Base-by-base conservation (phyloP, 768 basidiomycete genomes). In the Leucosporidium yakuticum region DNA sequence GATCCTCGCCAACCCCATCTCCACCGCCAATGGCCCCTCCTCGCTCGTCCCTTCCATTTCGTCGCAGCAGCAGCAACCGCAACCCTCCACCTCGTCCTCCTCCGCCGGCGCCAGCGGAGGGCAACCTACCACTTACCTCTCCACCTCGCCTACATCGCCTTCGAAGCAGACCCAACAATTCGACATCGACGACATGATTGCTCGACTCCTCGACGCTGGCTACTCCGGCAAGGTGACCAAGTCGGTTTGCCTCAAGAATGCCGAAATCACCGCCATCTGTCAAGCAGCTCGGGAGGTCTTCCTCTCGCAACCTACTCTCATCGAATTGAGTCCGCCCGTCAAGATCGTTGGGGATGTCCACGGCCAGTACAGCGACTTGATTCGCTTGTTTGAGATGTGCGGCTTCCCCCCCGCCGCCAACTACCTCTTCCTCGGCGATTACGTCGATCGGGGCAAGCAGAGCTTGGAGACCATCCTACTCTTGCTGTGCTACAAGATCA, bases 311-410 rank as follows among this genome's bases (percentile, higher is more conserved):
- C 96, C 96, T 14, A 97, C 95, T 5, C 86, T 99, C 73, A 88
- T 99, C 77, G 96, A 99, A 79, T 84, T 99, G 60, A 91, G 89
- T 8, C 96, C 96, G 14, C 95, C 96, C 32, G 96, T 99, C 74
- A 99, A 98, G 84, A 97, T 99, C 71, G 96, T 98, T 23, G 96
- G 96, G 32, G 96, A 99, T 80, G 94, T 98, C 9, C 96, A 99
- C 77, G 96, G 96, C 11, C 96, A 99, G 81, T 99, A 97, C 80
- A 91, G 90, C 60, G 96, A 99, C 83, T 87, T 99, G 75, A 98
- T 98, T 75, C 88, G 96, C 62, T 81, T 99, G 56, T 99, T 99
- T 76, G 96, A 98, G 80, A 98, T 98, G 95, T 98, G 96, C 77
- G 96, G 96, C 29, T 99, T 98, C 80, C 96, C 96, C 32, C 96